phyloP scores from a whole-genome alignment of 208 protist species.

The Trichomonas vaginalis region DNA sequence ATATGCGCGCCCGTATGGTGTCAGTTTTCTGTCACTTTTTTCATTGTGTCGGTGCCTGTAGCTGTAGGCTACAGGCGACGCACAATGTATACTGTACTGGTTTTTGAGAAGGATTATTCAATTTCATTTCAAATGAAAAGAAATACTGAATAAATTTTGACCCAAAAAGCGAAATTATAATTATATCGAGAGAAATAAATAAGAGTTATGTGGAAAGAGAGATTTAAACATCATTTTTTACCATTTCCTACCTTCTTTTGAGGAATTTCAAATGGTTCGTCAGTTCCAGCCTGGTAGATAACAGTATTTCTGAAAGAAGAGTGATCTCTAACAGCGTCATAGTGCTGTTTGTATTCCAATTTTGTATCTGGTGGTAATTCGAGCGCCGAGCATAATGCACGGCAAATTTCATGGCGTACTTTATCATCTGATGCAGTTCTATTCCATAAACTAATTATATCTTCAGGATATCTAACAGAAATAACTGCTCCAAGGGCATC shows the following conservation, averaged over 20 bases:
- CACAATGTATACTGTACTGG: too few relatives aligned
- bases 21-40: too few relatives aligned
- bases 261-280: neutral
- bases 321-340: neutral
- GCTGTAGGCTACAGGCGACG: too few relatives aligned
- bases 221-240: too few relatives aligned
- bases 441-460: slow-evolving; percentile 9
- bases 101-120: too few relatives aligned
- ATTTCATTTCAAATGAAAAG: too few relatives aligned
- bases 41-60: too few relatives aligned
- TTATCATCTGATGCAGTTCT: neutral
- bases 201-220: too few relatives aligned
- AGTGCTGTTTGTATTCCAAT: neutral
- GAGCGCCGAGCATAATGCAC: neutral
- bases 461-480: neutral
- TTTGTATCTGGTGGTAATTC: neutral
- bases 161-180: too few relatives aligned
- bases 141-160: too few relatives aligned
- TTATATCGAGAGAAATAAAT: too few relatives aligned
- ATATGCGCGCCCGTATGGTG: too few relatives aligned
- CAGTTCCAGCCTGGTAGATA: neutral
- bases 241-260: neutral
- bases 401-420: neutral
- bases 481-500: neutral
- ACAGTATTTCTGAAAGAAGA: slow-evolving; percentile 9